Conservation (phyloP, 768 basidiomycete genomes). For the Mrakia hoshinonis region DNA sequence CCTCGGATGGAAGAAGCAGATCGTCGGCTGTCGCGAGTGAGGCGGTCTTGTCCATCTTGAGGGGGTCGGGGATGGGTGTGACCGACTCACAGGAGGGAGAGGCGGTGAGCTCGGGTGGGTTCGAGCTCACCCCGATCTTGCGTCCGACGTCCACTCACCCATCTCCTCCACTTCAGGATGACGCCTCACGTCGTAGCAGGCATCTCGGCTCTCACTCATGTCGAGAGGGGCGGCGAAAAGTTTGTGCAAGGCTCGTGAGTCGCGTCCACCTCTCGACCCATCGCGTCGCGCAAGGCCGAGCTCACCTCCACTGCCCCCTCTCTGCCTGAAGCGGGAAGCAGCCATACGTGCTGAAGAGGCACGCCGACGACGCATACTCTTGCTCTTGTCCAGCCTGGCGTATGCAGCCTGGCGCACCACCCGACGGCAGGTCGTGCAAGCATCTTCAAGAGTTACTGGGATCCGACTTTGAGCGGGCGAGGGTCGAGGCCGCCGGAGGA, state of each 20-base stretch:
- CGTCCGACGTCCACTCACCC: not conserved
- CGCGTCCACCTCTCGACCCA: not conserved
- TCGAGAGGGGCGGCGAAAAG: too few species aligned
- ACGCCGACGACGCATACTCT: not conserved
- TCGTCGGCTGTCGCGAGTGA: not conserved
- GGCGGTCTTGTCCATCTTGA: not conserved
- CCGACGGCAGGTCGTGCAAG: not conserved
- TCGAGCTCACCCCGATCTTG: not conserved
- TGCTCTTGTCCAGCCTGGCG: not conserved
- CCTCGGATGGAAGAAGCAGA: not conserved
- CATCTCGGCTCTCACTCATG: too few species aligned
- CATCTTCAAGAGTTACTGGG: not conserved
- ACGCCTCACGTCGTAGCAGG: too few species aligned
- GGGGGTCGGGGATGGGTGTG: not conserved
- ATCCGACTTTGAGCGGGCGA: not conserved
- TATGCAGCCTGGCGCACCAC: not conserved
- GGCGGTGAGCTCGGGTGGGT: not conserved
- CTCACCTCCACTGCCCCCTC: not conserved
- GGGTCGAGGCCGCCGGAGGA: not conserved
- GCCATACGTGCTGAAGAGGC: not conserved
- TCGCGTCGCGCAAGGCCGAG: not conserved
- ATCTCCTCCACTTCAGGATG: too few species aligned
- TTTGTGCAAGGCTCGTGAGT: not conserved
- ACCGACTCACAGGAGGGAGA: not conserved
- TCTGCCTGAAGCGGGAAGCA: not conserved